These are phyloP conservation scores for Elongisporangium undulatum DNA, from an alignment of 352 stramenopile species.

Conservation along the genomic window DNA sequence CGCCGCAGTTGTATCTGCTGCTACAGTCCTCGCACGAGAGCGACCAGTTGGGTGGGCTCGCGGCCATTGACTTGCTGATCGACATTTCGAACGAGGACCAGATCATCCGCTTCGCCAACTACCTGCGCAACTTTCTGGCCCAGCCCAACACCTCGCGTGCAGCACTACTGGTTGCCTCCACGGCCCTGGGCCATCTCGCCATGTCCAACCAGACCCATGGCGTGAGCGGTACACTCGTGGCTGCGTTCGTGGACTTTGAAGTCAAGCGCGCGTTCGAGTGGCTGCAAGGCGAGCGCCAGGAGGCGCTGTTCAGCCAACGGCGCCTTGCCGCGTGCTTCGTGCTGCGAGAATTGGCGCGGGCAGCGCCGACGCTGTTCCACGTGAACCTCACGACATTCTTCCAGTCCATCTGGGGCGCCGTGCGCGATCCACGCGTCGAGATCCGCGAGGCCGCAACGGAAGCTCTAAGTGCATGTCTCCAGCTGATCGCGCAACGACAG, in stretches of 20 bases:
- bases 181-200: slow-evolving; percentile 82
- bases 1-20: slow-evolving; percentile 69
- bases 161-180: slow-evolving; percentile 61
- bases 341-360: slow-evolving; percentile 79
- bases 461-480: slow-evolving; percentile 82
- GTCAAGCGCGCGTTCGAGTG: slow-evolving; percentile 89
- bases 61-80: slow-evolving; percentile 77
- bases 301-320: slow-evolving; percentile 71
- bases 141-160: slow-evolving; percentile 56
- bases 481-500: slow-evolving; percentile 81
- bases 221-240: slow-evolving; percentile 81
- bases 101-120: slow-evolving; percentile 90
- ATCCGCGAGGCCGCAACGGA: slow-evolving; percentile 82
- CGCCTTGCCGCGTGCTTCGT: slow-evolving; percentile 82
- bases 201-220: slow-evolving; percentile 49
- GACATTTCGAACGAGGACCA: slow-evolving; percentile 83
- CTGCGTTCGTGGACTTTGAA: slow-evolving; percentile 92
- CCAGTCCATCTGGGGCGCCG: slow-evolving; percentile 87
- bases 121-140: slow-evolving; percentile 82
- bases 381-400: slow-evolving; percentile 91
- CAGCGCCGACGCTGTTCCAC: slow-evolving; percentile 89
- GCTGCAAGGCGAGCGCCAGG: slow-evolving; percentile 67
- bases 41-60: slow-evolving; percentile 69
- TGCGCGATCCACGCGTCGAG: slow-evolving; percentile 68
- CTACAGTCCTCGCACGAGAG: slow-evolving; percentile 57